Evolutionary conservation across 345 rosid species (phyloP), one percentile per base, ranked within the genome.

Genomic region (Salix purpurea): DNA sequence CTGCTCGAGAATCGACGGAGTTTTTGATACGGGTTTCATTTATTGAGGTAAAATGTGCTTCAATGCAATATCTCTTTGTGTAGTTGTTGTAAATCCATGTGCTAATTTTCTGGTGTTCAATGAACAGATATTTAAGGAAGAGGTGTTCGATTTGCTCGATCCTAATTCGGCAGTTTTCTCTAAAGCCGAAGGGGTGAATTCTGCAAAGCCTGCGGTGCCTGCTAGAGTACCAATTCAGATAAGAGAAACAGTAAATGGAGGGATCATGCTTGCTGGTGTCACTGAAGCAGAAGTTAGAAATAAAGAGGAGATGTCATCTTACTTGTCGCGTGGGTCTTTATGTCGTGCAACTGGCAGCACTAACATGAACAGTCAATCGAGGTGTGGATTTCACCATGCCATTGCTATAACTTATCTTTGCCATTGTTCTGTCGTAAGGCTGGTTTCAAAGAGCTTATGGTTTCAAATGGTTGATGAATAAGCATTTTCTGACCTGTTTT

Each of bases 341-440:
- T 34, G 88, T 65, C 97, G 98, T 65, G 99, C 99, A 28, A 96
- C 99, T 71, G 99, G 87, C 19, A 96, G 99, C 77, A 96, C 99
- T 15, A 94, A 94, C 65, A 96, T 96, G 99, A 94, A 96, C 77
- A 96, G 93, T 77, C 99, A 94, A 78, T 96, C 99, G 16, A 96
- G 99, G 99, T 93, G 68, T 32, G 24, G 39, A 16, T 73, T 40
- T 48, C 24, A 48, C 48, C 32, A 7, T 13, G 23, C 19, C 32
- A 3, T 21, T 13, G 19, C 3, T 34, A 3, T 56, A 21, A 21
- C 11, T 19, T 44, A 34, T 71, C 9, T 36, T 36, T 56, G 4
- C 16, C 5, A 11, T 11, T 36, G 65, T 30, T 18, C 32, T 73
- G 16, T 9, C 64, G 23, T 11, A 30, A 13, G n/a, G 6, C 21